phyloP scores from a whole-genome alignment of 257 asterid genomes.

The Solanum lycopersicoides region DNA sequence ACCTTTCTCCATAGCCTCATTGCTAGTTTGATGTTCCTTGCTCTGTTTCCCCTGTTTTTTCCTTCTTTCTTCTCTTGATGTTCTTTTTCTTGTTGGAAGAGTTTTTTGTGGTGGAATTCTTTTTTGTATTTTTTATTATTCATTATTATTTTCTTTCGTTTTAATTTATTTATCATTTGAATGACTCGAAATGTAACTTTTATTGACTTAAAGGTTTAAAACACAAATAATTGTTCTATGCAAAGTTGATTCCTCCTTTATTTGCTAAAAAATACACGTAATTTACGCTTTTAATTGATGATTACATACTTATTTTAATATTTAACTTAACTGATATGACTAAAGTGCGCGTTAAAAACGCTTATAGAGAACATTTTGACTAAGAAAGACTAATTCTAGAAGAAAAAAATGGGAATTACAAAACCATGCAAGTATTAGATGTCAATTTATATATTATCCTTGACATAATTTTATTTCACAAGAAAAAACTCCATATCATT shows the following conservation, averaged over 20 bases:
- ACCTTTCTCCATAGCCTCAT: slow-evolving; percentile 84
- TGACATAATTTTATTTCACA: background rate
- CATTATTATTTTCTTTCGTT: background rate
- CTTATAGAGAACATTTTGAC: background rate
- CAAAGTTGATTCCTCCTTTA: background rate
- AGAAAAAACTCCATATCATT: background rate
- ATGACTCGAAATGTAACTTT: background rate
- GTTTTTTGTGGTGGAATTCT: background rate
- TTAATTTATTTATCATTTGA: background rate
- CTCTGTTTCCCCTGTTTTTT: background rate
- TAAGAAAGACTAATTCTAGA: background rate
- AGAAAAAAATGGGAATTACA: background rate
- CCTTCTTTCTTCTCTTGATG: too few species aligned
- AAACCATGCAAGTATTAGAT: background rate
- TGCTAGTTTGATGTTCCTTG: background rate
- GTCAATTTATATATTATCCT: background rate
- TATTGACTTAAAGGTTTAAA: background rate
- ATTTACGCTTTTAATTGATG: background rate
- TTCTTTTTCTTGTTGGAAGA: background rate
- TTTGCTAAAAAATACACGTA: background rate
- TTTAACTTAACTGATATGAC: background rate
- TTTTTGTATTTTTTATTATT: background rate
- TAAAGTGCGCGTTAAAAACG: background rate
- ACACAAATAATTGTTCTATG: background rate
- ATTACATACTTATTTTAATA: background rate